Base-by-base conservation (phyloP, 192 early-diverging fungal species). In the Phlyctochytrium bullatum region DNA sequence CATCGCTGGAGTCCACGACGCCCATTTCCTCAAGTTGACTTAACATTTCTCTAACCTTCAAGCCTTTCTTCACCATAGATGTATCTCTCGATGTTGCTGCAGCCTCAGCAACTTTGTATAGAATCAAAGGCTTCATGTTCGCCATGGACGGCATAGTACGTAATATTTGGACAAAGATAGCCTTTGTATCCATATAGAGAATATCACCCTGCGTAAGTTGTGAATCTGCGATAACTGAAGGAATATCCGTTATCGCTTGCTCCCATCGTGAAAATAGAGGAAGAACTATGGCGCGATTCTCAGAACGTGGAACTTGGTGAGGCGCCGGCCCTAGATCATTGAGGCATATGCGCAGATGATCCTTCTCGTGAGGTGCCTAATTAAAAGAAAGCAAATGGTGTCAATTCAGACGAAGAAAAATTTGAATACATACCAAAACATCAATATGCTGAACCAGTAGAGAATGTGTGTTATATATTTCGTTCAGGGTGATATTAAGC, bases 1-100 rank as follows among this genome's bases (percentile, higher is more conserved):
- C 86, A 68, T 95, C 92, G 52, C 68, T 74, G 24, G 78, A 68
- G 66, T 91, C 89, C 34, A 95, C 86, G 6, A 92, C 88, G 28
- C 82, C 87, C 35, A 85, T 79, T 54, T 89, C 85, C 61, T 92
- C 91, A 1, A 97, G 81, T 76, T 97, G 92, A 2, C 83, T 76
- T 52, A 97, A 73, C 94, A 97, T 95, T 62, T 96, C 95, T 61
- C 91, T 89, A 27, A 95, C 93, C 77, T 97, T 97, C 69, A 97
- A 89, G 33, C 95, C 95, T 80, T 96, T 95, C 59, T 90, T 88
- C 59, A 97, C 93, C 56, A 97, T 76, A 31, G 87, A 83, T 25
- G 90, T 86, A 74, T 97, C 95, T 66, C 92, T 88, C 3, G 91
- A 88, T 1, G 92, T 94, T 0, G 93, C 91, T 0, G 95, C 93